Evolutionary conservation across 139 green algal genomes (phyloP), one percentile per base, ranked within the genome.

Genomic region (Chlamydomonas incerta): DNA sequence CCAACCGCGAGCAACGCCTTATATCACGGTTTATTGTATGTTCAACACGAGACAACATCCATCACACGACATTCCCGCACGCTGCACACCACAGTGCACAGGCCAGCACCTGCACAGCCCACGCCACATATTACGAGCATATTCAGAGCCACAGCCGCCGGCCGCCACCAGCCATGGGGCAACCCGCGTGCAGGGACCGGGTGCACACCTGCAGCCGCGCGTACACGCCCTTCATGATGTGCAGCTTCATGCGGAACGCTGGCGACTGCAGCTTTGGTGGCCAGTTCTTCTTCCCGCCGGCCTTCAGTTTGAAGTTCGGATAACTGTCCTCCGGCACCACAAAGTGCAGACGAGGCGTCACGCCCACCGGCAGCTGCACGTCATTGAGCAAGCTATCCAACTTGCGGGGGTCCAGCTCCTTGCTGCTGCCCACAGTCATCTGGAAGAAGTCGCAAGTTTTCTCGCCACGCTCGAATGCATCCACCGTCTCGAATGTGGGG

Each of bases 361-460:
- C 34, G 20, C 65, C 65, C 13, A 4, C 8, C 65, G n/a, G 65
- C 65, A 41, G 65, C n/a, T 26, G n/a, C 65, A 71, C 8, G 4
- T 71, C 13, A 8, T 23, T 28, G 1, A 71, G n/a, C n/a, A 71
- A 1, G 65, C 13, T 41, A n/a, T 11, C 24, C 65, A 73, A 15
- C 2, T 31, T n/a, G 18, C 1, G 14, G 34, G 34, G 10, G 34
- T 73, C 68, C 68, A 73, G 18, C 34, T 55, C 34, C 34, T 73
- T 73, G 68, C 18, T 52, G 68, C 21, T 52, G 15, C 3, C 34
- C 34, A 73, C 68, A 2, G 68, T 73, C 34, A 73, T n/a, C 14
- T 73, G 68, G 68, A 73, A 73, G 34, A 73, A 50, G 68, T 73
- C 34, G 33, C 10, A 29, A 34, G 68, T 73, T 34, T 73, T 34